Evolutionary conservation across 768 basidiomycete genomes (phyloP).

Genomic region (Hericium erinaceus): DNA sequence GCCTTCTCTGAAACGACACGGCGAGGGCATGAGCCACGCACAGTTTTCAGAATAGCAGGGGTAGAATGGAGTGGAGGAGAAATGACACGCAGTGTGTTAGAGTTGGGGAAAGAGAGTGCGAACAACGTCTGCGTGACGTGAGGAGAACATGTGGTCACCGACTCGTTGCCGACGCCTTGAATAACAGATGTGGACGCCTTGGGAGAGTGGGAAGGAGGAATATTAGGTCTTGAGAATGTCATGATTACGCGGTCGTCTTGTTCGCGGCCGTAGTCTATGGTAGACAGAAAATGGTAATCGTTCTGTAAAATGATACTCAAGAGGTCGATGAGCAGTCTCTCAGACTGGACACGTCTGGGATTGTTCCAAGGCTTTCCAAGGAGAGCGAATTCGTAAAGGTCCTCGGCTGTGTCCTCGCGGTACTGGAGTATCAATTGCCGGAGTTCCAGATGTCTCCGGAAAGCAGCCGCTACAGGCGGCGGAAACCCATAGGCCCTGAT

Average conservation of each 20-base stretch:
- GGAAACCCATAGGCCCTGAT: slow-evolving; percentile 68
- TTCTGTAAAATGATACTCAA: slow-evolving; percentile 51
- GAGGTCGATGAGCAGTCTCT: slow-evolving; percentile 63
- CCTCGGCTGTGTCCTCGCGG: slow-evolving; percentile 47
- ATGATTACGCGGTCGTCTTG: slow-evolving; percentile 63
- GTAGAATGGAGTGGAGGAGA: slow-evolving; percentile 69
- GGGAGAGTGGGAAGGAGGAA: slow-evolving; percentile 17
- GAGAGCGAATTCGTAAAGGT: slow-evolving; percentile 57
- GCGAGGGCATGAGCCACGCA: slow-evolving; percentile 69
- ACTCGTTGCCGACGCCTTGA: slow-evolving; percentile 15
- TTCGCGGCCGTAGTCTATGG: slow-evolving; percentile 71
- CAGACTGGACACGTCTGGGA: slow-evolving; percentile 54
- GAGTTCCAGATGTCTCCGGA: slow-evolving; percentile 48
- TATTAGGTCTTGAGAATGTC: slow-evolving; percentile 50
- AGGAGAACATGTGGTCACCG: background rate
- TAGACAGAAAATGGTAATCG: slow-evolving; percentile 57
- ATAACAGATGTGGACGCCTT: slow-evolving; percentile 22
- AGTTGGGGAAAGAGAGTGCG: slow-evolving; percentile 64
- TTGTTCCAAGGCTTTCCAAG: slow-evolving; percentile 67
- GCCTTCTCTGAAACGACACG: slow-evolving; percentile 75
- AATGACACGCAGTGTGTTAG: slow-evolving; percentile 62
- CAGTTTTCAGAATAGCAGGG: slow-evolving; percentile 73
- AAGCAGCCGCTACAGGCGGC: slow-evolving; percentile 36
- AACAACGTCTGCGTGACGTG: slow-evolving; percentile 31
- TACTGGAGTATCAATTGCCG: slow-evolving; percentile 33